A percentile compares a stretch with the other conserved stretches of the same genome.
These are phyloP conservation scores for Cladosporium sp. DNA, from an alignment of 2,329 filamentous ascomycete species.

Conservation along the genomic window DNA sequence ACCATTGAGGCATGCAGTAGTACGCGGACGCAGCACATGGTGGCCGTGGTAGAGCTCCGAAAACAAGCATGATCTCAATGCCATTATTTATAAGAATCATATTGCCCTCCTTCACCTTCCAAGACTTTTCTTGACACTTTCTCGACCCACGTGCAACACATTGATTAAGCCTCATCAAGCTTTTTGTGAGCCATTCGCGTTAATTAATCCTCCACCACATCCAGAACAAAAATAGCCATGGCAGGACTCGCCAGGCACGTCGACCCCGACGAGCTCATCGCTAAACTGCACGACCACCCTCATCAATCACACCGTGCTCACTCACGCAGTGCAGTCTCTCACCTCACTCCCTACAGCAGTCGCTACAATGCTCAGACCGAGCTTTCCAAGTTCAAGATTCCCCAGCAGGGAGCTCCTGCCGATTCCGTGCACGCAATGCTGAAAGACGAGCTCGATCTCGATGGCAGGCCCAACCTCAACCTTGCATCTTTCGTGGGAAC, in stretches of 20 bases:
- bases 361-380: conserved; percentile 56
- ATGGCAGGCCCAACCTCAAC: conserved; percentile 68
- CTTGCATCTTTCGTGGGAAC: conserved; percentile 70
- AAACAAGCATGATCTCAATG: neutral
- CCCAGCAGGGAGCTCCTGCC: conserved; percentile 57
- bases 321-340: conserved; percentile 46
- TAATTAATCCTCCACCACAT: neutral
- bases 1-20: neutral
- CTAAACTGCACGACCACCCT: conserved; percentile 51
- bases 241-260: conserved; percentile 53
- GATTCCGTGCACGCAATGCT: conserved; percentile 65
- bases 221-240: conserved; percentile 38
- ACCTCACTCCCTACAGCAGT: conserved; percentile 59
- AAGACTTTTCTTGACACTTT: neutral
- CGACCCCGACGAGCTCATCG: conserved; percentile 53
- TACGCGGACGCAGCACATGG: neutral
- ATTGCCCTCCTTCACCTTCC: neutral
- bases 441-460: conserved; percentile 60
- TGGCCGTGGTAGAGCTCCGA: neutral
- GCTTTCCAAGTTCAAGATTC: conserved; percentile 62
- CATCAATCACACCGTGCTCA: conserved; percentile 36
- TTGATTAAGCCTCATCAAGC: neutral
- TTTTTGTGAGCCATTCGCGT: neutral
- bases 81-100: neutral
- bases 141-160: neutral